These are phyloP conservation scores for Plasmodium malariae DNA, from an alignment of 169 alveolate species.

Conservation along the genomic window DNA sequence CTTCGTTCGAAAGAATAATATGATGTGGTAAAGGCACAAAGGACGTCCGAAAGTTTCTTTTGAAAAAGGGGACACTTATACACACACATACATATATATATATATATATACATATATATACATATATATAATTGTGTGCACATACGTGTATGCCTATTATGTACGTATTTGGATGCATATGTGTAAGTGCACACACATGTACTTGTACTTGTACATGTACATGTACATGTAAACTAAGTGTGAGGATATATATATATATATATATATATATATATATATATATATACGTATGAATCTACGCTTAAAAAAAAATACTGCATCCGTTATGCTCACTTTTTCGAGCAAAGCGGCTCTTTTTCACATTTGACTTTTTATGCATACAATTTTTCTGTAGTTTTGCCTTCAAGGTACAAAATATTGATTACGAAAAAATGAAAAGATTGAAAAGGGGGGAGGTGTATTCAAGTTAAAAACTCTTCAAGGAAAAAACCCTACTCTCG, in stretches of 20 bases:
- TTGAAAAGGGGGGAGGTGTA: conserved; percentile 72
- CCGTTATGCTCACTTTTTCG: neutral
- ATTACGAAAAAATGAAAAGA: conserved; percentile 70
- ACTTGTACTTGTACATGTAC: too few relatives aligned
- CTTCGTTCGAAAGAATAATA: conserved; percentile 45
- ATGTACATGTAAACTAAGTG: too few relatives aligned
- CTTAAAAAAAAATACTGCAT: too few relatives aligned
- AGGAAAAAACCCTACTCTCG: too few relatives aligned
- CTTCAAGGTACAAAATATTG: conserved; percentile 71
- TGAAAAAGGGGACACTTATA: neutral
- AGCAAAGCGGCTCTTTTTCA: neutral
- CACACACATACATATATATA: neutral
- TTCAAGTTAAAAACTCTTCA: conserved; percentile 25
- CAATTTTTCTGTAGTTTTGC: conserved; percentile 38
- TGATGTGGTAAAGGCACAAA: conserved; percentile 61
- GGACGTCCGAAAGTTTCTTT: neutral
- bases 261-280: too few relatives aligned
- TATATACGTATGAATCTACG: too few relatives aligned
- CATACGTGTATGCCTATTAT: neutral
- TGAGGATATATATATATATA: too few relatives aligned
- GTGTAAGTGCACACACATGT: too few relatives aligned
- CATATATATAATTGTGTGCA: neutral
- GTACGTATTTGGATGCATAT: too few relatives aligned
- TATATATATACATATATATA: neutral
- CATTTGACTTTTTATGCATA: neutral